Conservation (phyloP, 2,329 filamentous ascomycete species). For the Rachicladosporium sp. region DNA sequence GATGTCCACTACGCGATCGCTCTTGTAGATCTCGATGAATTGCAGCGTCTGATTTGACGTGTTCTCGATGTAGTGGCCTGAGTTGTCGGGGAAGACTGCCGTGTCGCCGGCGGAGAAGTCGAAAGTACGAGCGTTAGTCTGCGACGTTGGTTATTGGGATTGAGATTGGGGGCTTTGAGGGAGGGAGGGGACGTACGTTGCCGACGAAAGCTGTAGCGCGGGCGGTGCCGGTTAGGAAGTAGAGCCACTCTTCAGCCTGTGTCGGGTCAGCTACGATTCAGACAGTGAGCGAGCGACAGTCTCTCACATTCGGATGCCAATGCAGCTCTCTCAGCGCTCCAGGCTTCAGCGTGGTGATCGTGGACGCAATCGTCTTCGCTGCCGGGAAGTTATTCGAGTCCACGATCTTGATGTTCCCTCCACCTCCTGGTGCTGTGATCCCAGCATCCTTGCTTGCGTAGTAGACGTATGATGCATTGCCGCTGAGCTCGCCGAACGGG, state of each 20-base stretch:
- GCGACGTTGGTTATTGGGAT: no score
- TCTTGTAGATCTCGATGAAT: slow-evolving; percentile 60
- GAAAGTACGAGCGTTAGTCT: slow-evolving; percentile 48
- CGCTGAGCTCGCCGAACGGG: slow-evolving; percentile 38
- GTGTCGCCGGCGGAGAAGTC: slow-evolving; percentile 53
- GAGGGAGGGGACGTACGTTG: not conserved
- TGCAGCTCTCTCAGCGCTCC: slow-evolving; percentile 53
- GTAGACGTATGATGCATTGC: slow-evolving; percentile 52
- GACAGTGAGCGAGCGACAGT: no score
- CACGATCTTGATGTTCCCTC: slow-evolving; percentile 50
- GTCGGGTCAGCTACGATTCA: not conserved
- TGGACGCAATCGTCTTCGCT: slow-evolving; percentile 52
- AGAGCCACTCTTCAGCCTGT: slow-evolving; percentile 58
- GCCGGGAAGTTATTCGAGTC: slow-evolving; percentile 55
- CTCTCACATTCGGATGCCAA: slow-evolving; percentile 50
- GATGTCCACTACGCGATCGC: slow-evolving; percentile 54
- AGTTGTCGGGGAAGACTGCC: slow-evolving; percentile 46
- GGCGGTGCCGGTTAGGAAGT: slow-evolving; percentile 52
- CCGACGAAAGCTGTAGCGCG: slow-evolving; percentile 55
- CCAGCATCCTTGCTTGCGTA: slow-evolving; percentile 37
- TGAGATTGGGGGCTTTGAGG: no score
- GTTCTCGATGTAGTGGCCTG: slow-evolving; percentile 57
- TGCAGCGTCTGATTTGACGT: slow-evolving; percentile 51
- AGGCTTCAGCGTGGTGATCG: slow-evolving; percentile 52
- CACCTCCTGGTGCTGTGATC: slow-evolving; percentile 37